Conservation (phyloP, 2,329 filamentous ascomycete genomes). For the Colletotrichum sp. region DNA sequence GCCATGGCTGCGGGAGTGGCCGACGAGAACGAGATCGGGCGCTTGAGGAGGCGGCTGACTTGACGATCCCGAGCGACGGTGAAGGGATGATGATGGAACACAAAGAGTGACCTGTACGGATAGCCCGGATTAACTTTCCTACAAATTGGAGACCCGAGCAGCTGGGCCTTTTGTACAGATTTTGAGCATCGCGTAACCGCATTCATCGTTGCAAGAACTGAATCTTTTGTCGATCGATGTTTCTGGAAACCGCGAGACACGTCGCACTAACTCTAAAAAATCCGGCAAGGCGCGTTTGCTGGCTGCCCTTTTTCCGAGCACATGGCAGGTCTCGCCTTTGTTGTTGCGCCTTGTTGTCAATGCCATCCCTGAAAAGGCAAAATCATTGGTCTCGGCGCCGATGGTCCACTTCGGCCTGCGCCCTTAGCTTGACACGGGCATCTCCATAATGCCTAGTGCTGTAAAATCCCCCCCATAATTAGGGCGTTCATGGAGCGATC, state of each 20-base stretch:
- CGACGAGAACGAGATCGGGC: neutral
- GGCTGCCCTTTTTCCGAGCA: neutral
- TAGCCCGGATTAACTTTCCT: neutral
- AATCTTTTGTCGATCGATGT: neutral
- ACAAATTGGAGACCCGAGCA: no score
- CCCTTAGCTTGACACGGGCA: slow-evolving; percentile 8
- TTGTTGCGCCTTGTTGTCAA: slow-evolving; percentile 5
- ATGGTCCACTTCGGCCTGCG: neutral
- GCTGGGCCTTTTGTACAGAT: neutral
- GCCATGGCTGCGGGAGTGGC: neutral
- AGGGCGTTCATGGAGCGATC: neutral
- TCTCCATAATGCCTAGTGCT: neutral
- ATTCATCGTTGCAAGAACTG: neutral
- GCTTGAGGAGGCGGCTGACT: neutral
- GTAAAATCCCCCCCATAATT: neutral
- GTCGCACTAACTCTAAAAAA: neutral
- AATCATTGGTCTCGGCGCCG: neutral
- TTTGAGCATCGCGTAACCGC: neutral
- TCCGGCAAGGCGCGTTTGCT: neutral
- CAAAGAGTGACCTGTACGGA: neutral
- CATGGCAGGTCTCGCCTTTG: neutral
- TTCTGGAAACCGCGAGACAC: neutral
- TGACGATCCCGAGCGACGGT: neutral
- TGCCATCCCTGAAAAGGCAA: neutral
- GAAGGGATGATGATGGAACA: neutral